Conservation (phyloP, 345 rosid genomes). For the Kandelia obovata region DNA sequence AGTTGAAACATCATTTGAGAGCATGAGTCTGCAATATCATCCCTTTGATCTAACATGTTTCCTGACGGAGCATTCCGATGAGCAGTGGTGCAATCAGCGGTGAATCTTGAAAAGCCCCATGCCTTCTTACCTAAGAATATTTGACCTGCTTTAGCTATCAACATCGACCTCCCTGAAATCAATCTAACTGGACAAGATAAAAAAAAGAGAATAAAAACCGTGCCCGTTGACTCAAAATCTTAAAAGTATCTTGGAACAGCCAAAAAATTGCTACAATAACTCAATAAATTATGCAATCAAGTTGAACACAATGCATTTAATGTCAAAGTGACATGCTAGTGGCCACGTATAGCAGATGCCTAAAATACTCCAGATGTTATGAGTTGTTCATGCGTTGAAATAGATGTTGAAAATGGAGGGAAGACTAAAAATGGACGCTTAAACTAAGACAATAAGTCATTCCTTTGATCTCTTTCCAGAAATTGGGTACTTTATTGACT, state of each 20-base stretch:
- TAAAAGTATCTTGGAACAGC: background rate
- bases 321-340: no score
- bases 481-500: no score
- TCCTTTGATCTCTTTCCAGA: no score
- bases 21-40: slow-evolving; percentile 76
- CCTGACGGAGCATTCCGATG: slow-evolving; percentile 51
- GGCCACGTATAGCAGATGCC: no score
- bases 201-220: slow-evolving; percentile 2
- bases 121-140: slow-evolving; percentile 53
- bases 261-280: no score
- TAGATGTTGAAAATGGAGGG: no score
- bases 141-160: slow-evolving; percentile 9
- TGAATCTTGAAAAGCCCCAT: slow-evolving; percentile 86
- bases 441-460: no score
- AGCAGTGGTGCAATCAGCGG: slow-evolving; percentile 82
- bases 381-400: no score
- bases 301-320: no score
- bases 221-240: background rate
- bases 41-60: slow-evolving; percentile 56
- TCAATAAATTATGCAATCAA: no score
- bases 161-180: slow-evolving; percentile 12
- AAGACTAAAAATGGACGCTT: no score
- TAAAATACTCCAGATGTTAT: no score
- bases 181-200: slow-evolving; percentile 9
- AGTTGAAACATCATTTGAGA: slow-evolving; percentile 93